Evolutionary conservation across 2,329 filamentous ascomycete genomes (phyloP).

Genomic region (Arthrobotrys entomopaga): DNA sequence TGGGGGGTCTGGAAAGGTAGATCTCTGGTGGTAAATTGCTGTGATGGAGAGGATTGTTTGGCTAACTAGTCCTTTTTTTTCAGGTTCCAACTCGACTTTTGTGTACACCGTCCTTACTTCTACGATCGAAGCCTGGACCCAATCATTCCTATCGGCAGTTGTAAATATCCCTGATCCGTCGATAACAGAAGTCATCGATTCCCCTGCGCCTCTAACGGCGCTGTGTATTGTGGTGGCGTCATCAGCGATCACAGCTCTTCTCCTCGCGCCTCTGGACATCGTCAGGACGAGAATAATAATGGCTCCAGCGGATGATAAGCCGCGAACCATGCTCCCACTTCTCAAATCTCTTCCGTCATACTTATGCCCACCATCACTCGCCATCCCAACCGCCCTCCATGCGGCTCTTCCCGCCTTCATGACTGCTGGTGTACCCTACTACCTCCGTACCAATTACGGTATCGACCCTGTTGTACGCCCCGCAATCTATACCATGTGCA

Average conservation of each 20-base stretch:
- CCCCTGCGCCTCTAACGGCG: constrained; percentile 82
- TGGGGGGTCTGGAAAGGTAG: constrained; percentile 89
- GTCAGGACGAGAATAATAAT: constrained; percentile 88
- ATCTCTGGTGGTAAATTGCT: no score
- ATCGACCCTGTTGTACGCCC: constrained; percentile 86
- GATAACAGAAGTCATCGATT: constrained; percentile 79
- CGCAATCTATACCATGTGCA: constrained; percentile 80
- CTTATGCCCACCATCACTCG: constrained; percentile 74
- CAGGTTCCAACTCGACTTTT: constrained; percentile 85
- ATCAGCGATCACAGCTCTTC: constrained; percentile 76
- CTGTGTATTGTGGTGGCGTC: constrained; percentile 76
- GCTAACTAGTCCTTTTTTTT: neutral
- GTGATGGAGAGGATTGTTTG: no score
- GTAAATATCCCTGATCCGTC: constrained; percentile 88
- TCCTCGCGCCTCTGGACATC: constrained; percentile 87
- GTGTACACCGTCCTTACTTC: constrained; percentile 87
- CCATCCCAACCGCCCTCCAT: constrained; percentile 87
- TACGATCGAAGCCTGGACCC: constrained; percentile 89
- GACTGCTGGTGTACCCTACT: constrained; percentile 81
- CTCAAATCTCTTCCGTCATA: constrained; percentile 82
- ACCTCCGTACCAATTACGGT: constrained; percentile 83
- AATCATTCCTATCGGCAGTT: constrained; percentile 87
- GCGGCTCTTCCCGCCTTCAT: constrained; percentile 84
- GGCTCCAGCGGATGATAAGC: constrained; percentile 78
- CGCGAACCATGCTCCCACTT: constrained; percentile 80